Percentiles rank a stretch among this genome's conserved stretches.
Evolutionary conservation across 2,329 filamentous ascomycete genomes (phyloP).

Genomic region (Talaromyces sp.): DNA sequence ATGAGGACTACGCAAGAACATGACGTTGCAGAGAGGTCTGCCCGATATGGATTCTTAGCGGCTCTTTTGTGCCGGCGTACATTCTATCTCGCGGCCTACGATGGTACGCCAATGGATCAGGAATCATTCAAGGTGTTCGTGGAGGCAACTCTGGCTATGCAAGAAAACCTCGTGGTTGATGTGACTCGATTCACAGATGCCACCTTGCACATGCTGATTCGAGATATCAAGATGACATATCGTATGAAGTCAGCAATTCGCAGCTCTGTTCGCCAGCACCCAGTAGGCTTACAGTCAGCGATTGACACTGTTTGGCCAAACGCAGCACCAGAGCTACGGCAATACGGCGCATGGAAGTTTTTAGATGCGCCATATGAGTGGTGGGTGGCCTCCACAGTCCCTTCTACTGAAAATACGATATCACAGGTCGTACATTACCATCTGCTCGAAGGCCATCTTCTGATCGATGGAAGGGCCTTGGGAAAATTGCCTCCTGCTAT

Average conservation of each 20-base stretch:
- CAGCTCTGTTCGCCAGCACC: constrained; percentile 31
- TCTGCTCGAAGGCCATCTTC: constrained; percentile 47
- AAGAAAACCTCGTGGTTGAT: constrained; percentile 46
- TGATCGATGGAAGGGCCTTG: constrained; percentile 49
- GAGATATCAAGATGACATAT: constrained; percentile 48
- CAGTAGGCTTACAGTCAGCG: constrained; percentile 30
- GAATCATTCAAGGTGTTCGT: constrained; percentile 32
- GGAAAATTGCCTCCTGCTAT: constrained; percentile 55
- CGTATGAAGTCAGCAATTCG: constrained; percentile 36
- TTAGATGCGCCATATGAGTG: constrained; percentile 25
- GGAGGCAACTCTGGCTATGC: constrained; percentile 43
- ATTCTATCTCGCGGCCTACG: constrained; percentile 26
- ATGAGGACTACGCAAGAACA: neutral
- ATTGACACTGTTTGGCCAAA: constrained; percentile 47
- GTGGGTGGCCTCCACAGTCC: constrained; percentile 35
- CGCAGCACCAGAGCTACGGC: constrained; percentile 21
- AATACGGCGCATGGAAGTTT: constrained; percentile 25
- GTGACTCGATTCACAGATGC: constrained; percentile 32
- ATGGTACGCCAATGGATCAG: neutral
- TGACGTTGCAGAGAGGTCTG: constrained; percentile 10
- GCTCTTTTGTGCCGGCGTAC: constrained; percentile 46
- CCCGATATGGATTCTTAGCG: constrained; percentile 11
- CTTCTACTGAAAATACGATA: constrained; percentile 28
- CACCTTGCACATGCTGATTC: constrained; percentile 32
- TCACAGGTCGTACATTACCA: constrained; percentile 44